Evolutionary conservation across 495 filamentous ascomycete genomes (phyloP), one percentile per base, ranked within the genome.

Genomic region (Choiromyces venosus): DNA sequence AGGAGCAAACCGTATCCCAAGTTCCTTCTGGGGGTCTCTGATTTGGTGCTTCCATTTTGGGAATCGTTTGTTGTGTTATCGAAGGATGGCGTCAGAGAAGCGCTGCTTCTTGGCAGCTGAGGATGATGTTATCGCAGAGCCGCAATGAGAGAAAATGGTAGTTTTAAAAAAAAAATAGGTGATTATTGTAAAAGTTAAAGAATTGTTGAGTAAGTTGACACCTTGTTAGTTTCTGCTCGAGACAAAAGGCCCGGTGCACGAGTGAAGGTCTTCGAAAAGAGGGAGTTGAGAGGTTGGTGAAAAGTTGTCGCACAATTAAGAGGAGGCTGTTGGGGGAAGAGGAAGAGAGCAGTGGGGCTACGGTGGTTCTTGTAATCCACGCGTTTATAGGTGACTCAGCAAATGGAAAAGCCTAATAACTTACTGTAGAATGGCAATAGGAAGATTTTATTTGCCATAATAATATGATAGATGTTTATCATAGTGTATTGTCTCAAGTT

Each of bases 1-100:
- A 12, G 52, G 52, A 61, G 52, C 52, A 61, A 61, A 61, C 52
- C 52, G 52, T 61, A 29, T 61, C 52, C 52, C 52, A 61, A 33
- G 52, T 7, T 29, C 52, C 52, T 61, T 33, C 52, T 1, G 52
- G 52, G 18, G 52, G 52, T 61, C 25, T 33, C 1, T 10, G 52
- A 10, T 61, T 61, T 33, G 25, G 52, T 1, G 12, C 12, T 33
- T 61, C 52, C 52, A 61, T 61, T 25, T 61, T 61, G 52, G 25
- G 33, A n/a, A n/a, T n/a, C n/a, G n/a, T n/a, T 52, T 52, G 19
- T 52, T 52, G 19, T 21, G 21, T 52, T 21, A 19, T 52, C 21
- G 18, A 18, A 5, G 42, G 42, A 44, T 44, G 42, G 19, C 42
- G 42, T 44, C 42, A 44, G 46, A 56, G n/a, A 29, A 56, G n/a